These are phyloP conservation scores for Pelargonium citronellum DNA, from an alignment of 441 rosid genomes.

Conservation along the genomic window DNA sequence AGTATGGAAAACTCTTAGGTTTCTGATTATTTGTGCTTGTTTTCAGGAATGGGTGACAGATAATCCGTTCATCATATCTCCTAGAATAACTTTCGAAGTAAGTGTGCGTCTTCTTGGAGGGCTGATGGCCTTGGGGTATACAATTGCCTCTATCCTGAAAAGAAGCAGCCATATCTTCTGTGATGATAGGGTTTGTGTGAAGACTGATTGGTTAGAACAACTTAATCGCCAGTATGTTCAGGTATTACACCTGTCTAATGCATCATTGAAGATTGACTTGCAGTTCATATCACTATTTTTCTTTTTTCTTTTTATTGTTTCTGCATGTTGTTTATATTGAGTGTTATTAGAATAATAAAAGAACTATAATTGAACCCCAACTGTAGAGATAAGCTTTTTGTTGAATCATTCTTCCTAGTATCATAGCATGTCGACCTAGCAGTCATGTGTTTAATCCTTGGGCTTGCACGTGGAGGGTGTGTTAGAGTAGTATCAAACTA, in stretches of 20 bases:
- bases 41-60: constrained; percentile 98
- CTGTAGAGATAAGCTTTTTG: too few species aligned
- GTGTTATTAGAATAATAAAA: background rate
- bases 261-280: constrained; percentile 1
- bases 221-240: constrained; percentile 85
- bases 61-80: constrained; percentile 94
- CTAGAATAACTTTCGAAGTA: constrained; percentile 94
- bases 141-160: constrained; percentile 82
- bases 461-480: too few species aligned
- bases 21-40: constrained; percentile 24
- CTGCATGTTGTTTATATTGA: background rate
- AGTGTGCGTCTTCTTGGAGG: constrained; percentile 96
- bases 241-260: constrained; percentile 38
- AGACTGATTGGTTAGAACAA: constrained; percentile 96
- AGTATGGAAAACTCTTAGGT: constrained; percentile 10
- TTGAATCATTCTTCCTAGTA: too few species aligned
- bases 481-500: too few species aligned
- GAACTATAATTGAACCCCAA: too few species aligned
- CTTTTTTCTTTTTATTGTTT: background rate
- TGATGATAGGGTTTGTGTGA: constrained; percentile 69
- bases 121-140: constrained; percentile 93
- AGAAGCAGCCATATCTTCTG: constrained; percentile 84
- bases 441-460: too few species aligned
- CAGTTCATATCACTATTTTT: background rate
- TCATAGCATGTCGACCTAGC: too few species aligned